These are phyloP conservation scores for Leersia perrieri DNA, from an alignment of 176 grass and related monocot species.

Conservation along the genomic window DNA sequence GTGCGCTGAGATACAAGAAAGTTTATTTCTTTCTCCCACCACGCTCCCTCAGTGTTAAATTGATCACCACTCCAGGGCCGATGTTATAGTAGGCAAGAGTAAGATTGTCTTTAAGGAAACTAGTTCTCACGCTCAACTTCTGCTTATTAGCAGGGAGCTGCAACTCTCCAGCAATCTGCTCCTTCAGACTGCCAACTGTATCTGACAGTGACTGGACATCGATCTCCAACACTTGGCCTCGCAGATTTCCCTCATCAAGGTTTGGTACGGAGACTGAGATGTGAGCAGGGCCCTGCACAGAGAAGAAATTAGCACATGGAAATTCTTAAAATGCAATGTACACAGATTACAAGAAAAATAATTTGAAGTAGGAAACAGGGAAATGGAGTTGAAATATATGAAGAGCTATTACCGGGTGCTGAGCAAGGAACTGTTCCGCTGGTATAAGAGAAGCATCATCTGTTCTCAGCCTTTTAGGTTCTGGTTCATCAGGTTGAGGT, in stretches of 20 bases:
- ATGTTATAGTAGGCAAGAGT: constrained; percentile 97
- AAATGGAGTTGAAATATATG: not conserved
- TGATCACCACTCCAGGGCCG: constrained; percentile 68
- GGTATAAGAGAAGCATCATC: constrained; percentile 86
- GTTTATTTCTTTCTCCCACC: constrained; percentile 96
- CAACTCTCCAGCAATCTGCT: constrained; percentile 94
- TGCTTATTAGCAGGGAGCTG: constrained; percentile 97
- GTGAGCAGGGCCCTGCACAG: constrained; percentile 63
- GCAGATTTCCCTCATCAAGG: constrained; percentile 94
- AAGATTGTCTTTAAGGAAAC: constrained; percentile 94
- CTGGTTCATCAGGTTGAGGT: constrained; percentile 89
- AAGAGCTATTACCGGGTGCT: constrained; percentile 68
- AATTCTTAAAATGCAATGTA: constrained; percentile 14
- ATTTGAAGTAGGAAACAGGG: not conserved
- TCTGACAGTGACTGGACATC: constrained; percentile 77
- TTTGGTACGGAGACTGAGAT: constrained; percentile 84
- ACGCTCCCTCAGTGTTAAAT: constrained; percentile 82
- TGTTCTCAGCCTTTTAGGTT: constrained; percentile 82
- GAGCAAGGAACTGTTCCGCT: constrained; percentile 80
- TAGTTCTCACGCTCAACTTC: constrained; percentile 74
- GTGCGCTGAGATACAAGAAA: constrained; percentile 10
- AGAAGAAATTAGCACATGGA: constrained; percentile 26
- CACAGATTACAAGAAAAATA: not conserved
- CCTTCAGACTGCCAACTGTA: constrained; percentile 82
- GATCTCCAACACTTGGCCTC: constrained; percentile 86